A percentile compares a stretch with the other conserved stretches of the same genome.
phyloP scores from a whole-genome alignment of 805 yeast species.

The Vanderwaltozyma yarrowii region DNA sequence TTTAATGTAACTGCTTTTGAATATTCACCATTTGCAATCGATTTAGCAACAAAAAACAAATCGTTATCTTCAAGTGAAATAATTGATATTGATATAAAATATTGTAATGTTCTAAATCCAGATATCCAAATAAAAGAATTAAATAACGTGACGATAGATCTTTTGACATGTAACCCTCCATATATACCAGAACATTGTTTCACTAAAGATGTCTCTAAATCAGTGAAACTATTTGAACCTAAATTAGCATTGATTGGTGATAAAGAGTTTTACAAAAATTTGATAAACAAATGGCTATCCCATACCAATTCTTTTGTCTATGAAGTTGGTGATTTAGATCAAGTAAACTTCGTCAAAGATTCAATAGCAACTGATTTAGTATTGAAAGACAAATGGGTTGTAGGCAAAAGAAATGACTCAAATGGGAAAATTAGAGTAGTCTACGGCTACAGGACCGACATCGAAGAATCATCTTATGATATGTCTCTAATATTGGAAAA shows the following conservation, averaged over 20 bases:
- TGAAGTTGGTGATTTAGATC: constrained; percentile 61
- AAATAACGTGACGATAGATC: constrained; percentile 27
- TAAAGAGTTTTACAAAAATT: constrained; percentile 53
- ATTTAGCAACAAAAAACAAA: constrained; percentile 39
- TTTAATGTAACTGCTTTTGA: constrained; percentile 40
- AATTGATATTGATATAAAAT: neutral
- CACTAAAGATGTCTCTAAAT: constrained; percentile 39
- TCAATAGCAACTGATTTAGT: constrained; percentile 10
- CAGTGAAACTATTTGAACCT: constrained; percentile 73
- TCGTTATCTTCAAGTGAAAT: neutral
- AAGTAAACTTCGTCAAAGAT: constrained; percentile 36
- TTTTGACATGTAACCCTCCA: constrained; percentile 86
- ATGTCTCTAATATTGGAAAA: constrained; percentile 3
- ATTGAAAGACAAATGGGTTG: constrained; percentile 35
- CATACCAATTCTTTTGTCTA: constrained; percentile 49
- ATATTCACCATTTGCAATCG: constrained; percentile 41
- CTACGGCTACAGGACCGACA: constrained; percentile 43
- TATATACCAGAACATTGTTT: constrained; percentile 39
- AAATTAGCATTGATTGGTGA: constrained; percentile 69
- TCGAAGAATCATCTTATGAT: neutral
- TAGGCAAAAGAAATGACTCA: constrained; percentile 41
- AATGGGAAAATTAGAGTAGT: constrained; percentile 48
- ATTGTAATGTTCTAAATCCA: neutral
- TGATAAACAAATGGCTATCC: constrained; percentile 38
- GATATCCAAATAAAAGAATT: neutral